Base-by-base conservation (phyloP, 805 yeast genomes). In the Saccharomyces jurei region DNA sequence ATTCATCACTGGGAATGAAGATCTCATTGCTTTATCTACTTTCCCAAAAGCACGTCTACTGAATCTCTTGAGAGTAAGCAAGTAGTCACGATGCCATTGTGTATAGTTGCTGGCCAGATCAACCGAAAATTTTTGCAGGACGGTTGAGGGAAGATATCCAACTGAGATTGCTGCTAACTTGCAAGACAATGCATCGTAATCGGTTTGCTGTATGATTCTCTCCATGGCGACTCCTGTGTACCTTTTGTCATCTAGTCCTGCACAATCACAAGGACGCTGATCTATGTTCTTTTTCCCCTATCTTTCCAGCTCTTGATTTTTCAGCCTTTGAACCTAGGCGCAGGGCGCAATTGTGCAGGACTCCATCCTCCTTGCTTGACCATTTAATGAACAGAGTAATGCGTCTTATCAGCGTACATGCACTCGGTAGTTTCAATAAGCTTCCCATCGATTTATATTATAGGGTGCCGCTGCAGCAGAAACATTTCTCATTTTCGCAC, bases 111-210 rank as follows among this genome's bases (percentile, higher is more conserved):
- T n/a, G 6, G 32, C 17, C 22, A 36, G 58, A 10, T 65, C 61
- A n/a, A 75, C 30, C 8, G 48, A 46, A 65, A 36, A 17, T 17
- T 25, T 17, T 11, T 36, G 44, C 17, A 54, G 63, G 66, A 6
- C 60, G 64, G 58, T 36, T 75, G 85, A 32, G 0, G 70, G 66
- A 32, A 82, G 63, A 60, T 86, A 85, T 0, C 74, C 71, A 53
- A 74, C 76, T 5, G 69, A 48, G 32, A 77, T 73, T n/a, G 85
- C 81, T 32, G 82, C 80, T 49, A 72, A 59, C 26, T 89, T 76
- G 59, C 89, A 82, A 13, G 87, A 77, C n/a, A 86, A 65, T 0
- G 91, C 91, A 67, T 85, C 90, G 55, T 77, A 73, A 59, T 86
- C 92, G 0, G 92, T 86, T 28, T 65, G 63, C 47, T 66, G 70